phyloP scores from a whole-genome alignment of 495 filamentous ascomycete species.

The Endocarpon pusillum region DNA sequence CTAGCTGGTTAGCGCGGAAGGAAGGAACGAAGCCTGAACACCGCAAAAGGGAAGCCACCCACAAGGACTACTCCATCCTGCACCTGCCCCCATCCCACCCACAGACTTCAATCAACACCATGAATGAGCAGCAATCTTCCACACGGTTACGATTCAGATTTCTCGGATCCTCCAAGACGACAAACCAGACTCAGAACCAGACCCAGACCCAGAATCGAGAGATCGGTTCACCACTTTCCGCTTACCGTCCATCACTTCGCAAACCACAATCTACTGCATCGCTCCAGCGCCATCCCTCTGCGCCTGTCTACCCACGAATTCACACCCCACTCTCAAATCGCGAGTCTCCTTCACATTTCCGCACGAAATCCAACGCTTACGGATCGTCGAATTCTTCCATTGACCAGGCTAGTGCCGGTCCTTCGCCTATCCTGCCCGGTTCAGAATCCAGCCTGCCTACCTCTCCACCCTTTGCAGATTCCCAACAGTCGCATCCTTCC shows the following conservation, averaged over 20 bases:
- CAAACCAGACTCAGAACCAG: too few species aligned
- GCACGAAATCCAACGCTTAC: constrained; percentile 34
- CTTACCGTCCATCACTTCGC: neutral
- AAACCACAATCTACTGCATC: constrained; percentile 15
- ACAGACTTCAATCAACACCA: too few species aligned
- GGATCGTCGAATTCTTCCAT: constrained; percentile 33
- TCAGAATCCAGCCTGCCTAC: constrained; percentile 24
- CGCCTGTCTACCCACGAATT: constrained; percentile 36
- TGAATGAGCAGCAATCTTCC: too few species aligned
- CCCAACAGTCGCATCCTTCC: constrained; percentile 25
- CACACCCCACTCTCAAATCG: constrained; percentile 23
- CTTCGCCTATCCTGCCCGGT: constrained; percentile 27
- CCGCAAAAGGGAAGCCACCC: too few species aligned
- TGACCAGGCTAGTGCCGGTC: constrained; percentile 26
- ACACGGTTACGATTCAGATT: too few species aligned
- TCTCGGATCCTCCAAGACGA: too few species aligned
- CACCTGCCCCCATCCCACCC: too few species aligned
- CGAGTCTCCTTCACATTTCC: constrained; percentile 26
- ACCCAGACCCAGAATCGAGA: too few species aligned
- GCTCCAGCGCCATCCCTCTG: constrained; percentile 54
- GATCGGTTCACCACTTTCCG: constrained; percentile 1
- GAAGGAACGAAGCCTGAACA: too few species aligned
- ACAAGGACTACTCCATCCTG: too few species aligned
- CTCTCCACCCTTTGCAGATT: constrained; percentile 18
- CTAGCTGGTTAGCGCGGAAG: too few species aligned